Conservation (phyloP, 805 yeast species). For the Metschnikowia matae region DNA sequence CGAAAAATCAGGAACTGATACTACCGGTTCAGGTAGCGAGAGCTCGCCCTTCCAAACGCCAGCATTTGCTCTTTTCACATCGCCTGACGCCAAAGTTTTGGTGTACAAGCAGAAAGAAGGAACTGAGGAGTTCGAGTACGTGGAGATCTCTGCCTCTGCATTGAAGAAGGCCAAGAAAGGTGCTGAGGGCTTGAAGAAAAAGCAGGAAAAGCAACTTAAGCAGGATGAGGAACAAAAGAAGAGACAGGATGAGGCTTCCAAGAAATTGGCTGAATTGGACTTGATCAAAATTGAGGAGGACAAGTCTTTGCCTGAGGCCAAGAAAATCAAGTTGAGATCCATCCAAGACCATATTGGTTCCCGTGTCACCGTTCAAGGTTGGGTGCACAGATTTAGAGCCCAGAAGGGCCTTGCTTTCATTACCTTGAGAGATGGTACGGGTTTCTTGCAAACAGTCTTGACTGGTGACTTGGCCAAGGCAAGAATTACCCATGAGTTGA, state of each 20-base stretch:
- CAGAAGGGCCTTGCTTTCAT: slow-evolving; percentile 91
- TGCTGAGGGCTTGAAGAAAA: slow-evolving; percentile 85
- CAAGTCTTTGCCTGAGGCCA: slow-evolving; percentile 63
- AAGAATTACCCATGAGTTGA: slow-evolving; percentile 74
- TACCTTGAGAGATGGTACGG: slow-evolving; percentile 93
- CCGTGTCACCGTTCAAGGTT: slow-evolving; percentile 81
- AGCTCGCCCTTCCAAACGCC: slow-evolving; percentile 73
- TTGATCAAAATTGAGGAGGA: slow-evolving; percentile 71
- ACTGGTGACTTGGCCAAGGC: slow-evolving; percentile 92
- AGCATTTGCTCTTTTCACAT: slow-evolving; percentile 67
- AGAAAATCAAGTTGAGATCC: slow-evolving; percentile 58
- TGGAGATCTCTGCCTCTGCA: slow-evolving; percentile 83
- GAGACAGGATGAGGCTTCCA: slow-evolving; percentile 54
- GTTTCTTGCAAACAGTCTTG: slow-evolving; percentile 81
- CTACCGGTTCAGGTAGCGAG: slow-evolving; percentile 57
- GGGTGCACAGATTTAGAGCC: slow-evolving; percentile 92
- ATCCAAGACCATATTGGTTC: slow-evolving; percentile 53
- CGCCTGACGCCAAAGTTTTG: slow-evolving; percentile 53
- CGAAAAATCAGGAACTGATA: slow-evolving; percentile 69
- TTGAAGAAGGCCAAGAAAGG: slow-evolving; percentile 96
- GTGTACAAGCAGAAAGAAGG: slow-evolving; percentile 61
- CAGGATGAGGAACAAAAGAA: slow-evolving; percentile 61
- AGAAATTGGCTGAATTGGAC: slow-evolving; percentile 73
- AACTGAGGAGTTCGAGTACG: slow-evolving; percentile 48
- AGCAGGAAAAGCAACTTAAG: slow-evolving; percentile 62